phyloP scores from a whole-genome alignment of 495 filamentous ascomycete species.

The Ramalina peruviana region DNA sequence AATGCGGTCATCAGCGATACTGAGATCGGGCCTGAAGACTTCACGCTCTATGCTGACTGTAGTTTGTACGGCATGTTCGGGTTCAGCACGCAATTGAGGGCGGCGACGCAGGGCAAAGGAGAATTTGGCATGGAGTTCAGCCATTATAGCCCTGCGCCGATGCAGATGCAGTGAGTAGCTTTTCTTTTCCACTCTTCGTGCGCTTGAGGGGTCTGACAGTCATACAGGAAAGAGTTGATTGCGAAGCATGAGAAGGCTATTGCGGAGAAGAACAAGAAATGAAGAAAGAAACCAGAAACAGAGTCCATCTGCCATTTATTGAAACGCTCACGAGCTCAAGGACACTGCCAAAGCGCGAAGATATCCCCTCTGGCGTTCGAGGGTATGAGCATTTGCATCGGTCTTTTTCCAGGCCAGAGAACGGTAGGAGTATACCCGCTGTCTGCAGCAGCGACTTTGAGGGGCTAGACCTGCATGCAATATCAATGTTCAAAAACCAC shows the following conservation, averaged over 20 bases:
- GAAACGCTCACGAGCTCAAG: not conserved
- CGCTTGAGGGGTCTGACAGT: not conserved
- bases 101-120: conserved; percentile 94
- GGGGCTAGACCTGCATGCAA: not conserved
- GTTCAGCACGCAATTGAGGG: conserved; percentile 77
- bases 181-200: not conserved
- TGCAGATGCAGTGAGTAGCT: conserved; percentile 70
- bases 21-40: conserved; percentile 88
- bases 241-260: conserved; percentile 78
- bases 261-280: conserved; percentile 59
- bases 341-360: not conserved
- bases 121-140: conserved; percentile 99
- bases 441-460: not conserved
- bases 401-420: not conserved
- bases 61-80: conserved; percentile 95
- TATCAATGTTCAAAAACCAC: not conserved
- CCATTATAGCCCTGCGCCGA: conserved; percentile 78
- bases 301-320: too few relatives aligned
- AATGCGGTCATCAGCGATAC: conserved; percentile 91
- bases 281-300: conserved; percentile 6
- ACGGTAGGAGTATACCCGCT: not conserved
- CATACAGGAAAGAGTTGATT: conserved; percentile 65
- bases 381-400: not conserved
- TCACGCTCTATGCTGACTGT: conserved; percentile 88
- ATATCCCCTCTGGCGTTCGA: not conserved